Evolutionary conservation across 306 rosid genomes (phyloP).

Genomic region (Vigna reflexopilosa): DNA sequence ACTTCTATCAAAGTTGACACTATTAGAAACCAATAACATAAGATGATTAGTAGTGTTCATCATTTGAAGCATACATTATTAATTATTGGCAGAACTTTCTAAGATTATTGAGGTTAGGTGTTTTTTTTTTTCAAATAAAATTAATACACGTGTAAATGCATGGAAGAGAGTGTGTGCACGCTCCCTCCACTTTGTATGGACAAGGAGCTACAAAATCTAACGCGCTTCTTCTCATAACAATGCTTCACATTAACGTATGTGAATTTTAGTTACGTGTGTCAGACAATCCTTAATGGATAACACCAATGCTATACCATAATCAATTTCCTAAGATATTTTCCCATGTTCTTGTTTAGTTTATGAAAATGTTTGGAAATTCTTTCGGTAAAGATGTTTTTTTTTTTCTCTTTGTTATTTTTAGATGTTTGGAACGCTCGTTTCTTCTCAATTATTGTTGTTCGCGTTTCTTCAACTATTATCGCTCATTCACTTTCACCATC

Average conservation of each 20-base stretch:
- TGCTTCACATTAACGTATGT: slow-evolving; percentile 12
- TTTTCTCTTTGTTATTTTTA: no score
- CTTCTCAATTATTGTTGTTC: no score
- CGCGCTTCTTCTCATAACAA: slow-evolving; percentile 27
- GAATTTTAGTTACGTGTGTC: neutral
- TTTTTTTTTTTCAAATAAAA: neutral
- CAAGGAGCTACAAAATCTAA: slow-evolving; percentile 3
- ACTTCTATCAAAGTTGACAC: slow-evolving; percentile 35
- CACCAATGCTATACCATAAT: neutral
- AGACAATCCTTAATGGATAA: slow-evolving; percentile 1
- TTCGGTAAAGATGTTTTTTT: no score
- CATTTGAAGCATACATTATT: slow-evolving; percentile 30
- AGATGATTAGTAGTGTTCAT: slow-evolving; percentile 25
- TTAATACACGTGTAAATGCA: slow-evolving; percentile 7
- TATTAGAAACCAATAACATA: slow-evolving; percentile 26
- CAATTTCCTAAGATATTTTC: neutral
- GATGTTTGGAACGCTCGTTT: no score
- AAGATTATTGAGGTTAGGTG: neutral
- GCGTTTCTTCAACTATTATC: no score
- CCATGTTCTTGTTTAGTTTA: neutral
- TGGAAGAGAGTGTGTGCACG: neutral
- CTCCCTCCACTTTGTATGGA: slow-evolving; percentile 19
- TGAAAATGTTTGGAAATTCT: neutral
- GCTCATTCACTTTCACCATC: no score
- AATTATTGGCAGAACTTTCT: neutral